A percentile compares a stretch with the other conserved stretches of the same genome.
Evolutionary conservation across 345 rosid species (phyloP).

Genomic region (Salix dunnii): DNA sequence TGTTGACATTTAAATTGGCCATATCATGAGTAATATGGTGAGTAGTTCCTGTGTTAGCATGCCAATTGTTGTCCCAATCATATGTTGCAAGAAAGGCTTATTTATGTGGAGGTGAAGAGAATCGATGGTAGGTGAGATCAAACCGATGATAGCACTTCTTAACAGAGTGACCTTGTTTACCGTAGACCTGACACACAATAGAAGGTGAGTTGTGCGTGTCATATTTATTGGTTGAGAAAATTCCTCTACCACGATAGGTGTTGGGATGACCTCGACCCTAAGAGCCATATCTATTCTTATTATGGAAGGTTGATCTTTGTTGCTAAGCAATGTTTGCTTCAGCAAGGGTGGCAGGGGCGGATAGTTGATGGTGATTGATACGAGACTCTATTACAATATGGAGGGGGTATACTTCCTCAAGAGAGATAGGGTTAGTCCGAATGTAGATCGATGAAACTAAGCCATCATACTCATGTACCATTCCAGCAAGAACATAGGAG

Average conservation of each 20-base stretch:
- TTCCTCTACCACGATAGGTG: no score
- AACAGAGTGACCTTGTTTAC: fast-evolving
- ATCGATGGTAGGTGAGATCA: neutral
- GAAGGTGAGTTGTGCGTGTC: neutral
- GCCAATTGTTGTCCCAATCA: fast-evolving
- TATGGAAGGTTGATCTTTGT: no score
- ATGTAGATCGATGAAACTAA: neutral
- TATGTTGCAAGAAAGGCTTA: neutral
- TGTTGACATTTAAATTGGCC: neutral
- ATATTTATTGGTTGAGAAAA: no score
- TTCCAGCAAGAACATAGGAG: neutral
- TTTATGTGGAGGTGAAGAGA: neutral
- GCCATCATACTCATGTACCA: neutral
- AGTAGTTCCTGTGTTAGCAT: neutral
- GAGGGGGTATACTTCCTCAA: neutral
- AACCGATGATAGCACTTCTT: neutral
- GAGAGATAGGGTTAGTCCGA: fast-evolving
- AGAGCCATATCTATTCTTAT: no score
- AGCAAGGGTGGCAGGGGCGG: fast-evolving
- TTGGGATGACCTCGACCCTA: fast-evolving
- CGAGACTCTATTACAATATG: neutral
- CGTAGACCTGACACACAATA: neutral
- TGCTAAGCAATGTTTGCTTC: no score
- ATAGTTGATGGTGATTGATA: neutral
- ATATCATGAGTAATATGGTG: neutral